Percentiles rank a stretch among this genome's conserved stretches.
Conservation (phyloP, 768 basidiomycete genomes). For the Lactifluus volemus region DNA sequence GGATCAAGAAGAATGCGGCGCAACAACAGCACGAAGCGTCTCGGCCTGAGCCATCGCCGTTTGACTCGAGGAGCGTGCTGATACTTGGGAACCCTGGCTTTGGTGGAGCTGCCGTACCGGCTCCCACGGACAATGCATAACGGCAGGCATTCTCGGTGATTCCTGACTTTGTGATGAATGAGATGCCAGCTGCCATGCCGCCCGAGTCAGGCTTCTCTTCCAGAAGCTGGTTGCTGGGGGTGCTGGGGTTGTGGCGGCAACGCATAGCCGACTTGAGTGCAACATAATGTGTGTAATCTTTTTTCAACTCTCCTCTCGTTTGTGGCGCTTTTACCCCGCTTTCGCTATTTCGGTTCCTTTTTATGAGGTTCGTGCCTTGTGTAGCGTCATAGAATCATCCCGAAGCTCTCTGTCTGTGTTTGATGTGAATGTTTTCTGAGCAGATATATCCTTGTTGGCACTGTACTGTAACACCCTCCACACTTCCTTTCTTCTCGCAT, state of each 20-base stretch:
- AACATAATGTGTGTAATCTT: neutral
- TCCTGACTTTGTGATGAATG: neutral
- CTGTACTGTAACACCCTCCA: neutral
- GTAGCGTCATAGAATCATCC: neutral
- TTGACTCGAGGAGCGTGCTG: neutral
- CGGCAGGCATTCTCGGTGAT: neutral
- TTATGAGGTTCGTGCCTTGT: neutral
- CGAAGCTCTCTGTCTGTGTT: neutral
- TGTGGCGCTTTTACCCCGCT: neutral
- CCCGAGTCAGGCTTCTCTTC: neutral
- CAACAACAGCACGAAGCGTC: neutral
- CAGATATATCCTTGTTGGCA: neutral
- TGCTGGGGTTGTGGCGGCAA: neutral
- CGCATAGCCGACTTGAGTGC: neutral
- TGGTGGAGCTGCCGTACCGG: neutral
- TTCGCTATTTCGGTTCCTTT: neutral
- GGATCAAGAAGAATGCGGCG: neutral
- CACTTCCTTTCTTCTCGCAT: neutral
- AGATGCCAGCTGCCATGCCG: neutral
- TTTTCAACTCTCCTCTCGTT: neutral
- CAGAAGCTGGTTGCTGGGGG: neutral
- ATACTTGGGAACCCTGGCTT: constrained; percentile 9
- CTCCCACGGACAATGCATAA: neutral
- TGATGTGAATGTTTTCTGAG: neutral
- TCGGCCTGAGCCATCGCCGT: neutral